Evolutionary conservation across 305 asterid genomes (phyloP).

Genomic region (Rubia balearica): DNA sequence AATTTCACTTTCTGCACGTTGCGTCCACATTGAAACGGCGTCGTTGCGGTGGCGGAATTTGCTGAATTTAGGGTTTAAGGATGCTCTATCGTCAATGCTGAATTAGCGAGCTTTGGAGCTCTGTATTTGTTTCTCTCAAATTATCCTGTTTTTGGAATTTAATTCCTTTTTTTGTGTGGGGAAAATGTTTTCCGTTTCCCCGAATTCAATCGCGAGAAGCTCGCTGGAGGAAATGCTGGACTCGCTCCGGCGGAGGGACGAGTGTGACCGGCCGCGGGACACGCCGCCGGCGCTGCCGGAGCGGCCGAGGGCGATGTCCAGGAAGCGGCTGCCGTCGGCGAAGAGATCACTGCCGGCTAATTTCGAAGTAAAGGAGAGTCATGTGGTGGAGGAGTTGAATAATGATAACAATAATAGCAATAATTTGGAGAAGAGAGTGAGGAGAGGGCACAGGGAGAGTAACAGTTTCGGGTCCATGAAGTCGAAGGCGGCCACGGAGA

Average conservation of each 20-base stretch:
- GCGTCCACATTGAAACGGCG: background rate
- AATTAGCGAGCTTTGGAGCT: constrained; percentile 7
- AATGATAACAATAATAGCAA: background rate
- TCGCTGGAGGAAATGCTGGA: constrained; percentile 97
- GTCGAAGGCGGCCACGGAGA: constrained; percentile 39
- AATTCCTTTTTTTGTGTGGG: background rate
- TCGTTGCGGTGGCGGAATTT: background rate
- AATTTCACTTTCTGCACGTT: background rate
- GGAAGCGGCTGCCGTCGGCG: constrained; percentile 65
- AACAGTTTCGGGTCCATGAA: constrained; percentile 41
- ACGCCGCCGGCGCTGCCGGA: constrained; percentile 82
- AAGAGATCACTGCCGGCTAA: constrained; percentile 47
- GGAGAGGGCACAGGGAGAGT: constrained; percentile 25
- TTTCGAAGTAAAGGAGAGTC: constrained; percentile 27
- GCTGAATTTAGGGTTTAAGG: background rate
- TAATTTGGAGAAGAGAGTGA: background rate
- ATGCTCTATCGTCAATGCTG: background rate
- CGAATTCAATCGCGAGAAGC: constrained; percentile 56
- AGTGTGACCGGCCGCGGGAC: constrained; percentile 52
- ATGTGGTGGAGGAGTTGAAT: constrained; percentile 12
- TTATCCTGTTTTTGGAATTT: background rate
- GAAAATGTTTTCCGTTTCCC: constrained; percentile 54
- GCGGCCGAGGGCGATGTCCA: constrained; percentile 56
- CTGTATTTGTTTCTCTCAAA: background rate
- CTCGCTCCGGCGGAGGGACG: constrained; percentile 56